Percentiles rank a stretch among this genome's conserved stretches.
phyloP scores from a whole-genome alignment of 2,329 filamentous ascomycete species.

The Neospermospora avenae region DNA sequence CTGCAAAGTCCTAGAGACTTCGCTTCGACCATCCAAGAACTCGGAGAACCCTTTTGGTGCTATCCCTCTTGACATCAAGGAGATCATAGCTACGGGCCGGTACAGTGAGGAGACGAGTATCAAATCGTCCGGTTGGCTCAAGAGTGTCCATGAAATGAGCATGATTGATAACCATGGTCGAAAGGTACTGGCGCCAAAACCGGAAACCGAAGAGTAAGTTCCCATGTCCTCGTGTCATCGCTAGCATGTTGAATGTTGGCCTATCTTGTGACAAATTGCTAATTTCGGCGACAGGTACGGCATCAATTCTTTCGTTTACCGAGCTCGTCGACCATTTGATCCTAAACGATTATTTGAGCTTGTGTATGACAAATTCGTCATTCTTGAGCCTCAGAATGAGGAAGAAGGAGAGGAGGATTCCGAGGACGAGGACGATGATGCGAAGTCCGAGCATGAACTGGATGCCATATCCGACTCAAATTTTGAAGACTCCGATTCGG shows the following conservation, averaged over 20 bases:
- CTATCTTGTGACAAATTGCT: neutral
- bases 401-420: conserved; percentile 32
- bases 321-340: conserved; percentile 51
- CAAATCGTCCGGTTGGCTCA: conserved; percentile 65
- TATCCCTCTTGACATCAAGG: conserved; percentile 51
- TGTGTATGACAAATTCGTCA: conserved; percentile 44
- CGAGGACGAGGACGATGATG: conserved; percentile 30
- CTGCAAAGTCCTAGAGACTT: conserved; percentile 60
- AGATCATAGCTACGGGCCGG: conserved; percentile 62
- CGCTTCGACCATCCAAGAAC: neutral
- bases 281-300: conserved; percentile 47
- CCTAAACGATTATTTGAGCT: conserved; percentile 40
- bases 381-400: conserved; percentile 35
- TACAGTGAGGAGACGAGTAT: conserved; percentile 65
- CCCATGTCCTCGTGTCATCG: neutral
- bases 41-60: conserved; percentile 38
- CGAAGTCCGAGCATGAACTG: conserved; percentile 10
- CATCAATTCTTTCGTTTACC: conserved; percentile 69
- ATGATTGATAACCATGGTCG: conserved; percentile 52
- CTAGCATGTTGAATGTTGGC: neutral
- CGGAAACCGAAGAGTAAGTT: conserved; percentile 62
- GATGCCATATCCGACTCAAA: neutral
- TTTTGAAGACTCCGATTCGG: neutral
- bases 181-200: conserved; percentile 60
- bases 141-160: conserved; percentile 66